Evolutionary conservation across 768 basidiomycete species (phyloP).

Genomic region (Russula olivacea): DNA sequence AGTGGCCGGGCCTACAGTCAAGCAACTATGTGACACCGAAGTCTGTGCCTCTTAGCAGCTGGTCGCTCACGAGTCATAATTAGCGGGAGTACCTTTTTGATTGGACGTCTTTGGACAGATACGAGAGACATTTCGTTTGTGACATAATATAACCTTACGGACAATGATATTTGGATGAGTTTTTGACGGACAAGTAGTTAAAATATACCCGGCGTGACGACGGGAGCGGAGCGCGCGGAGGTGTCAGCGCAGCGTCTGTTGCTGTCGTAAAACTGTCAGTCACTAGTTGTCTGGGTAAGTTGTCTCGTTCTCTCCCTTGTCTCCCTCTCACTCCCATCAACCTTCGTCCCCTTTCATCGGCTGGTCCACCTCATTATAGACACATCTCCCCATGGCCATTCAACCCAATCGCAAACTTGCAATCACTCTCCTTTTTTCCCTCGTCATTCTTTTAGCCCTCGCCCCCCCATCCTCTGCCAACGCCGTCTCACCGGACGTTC

Average conservation of each 20-base stretch:
- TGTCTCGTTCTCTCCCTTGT: not conserved
- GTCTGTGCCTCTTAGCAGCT: slow-evolving; percentile 61
- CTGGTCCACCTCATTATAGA: slow-evolving; percentile 19
- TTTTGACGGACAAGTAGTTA: not conserved
- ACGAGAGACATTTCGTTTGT: not conserved
- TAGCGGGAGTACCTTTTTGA: slow-evolving; percentile 27
- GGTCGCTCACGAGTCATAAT: slow-evolving; percentile 78
- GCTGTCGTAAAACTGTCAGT: not conserved
- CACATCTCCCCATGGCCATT: slow-evolving; percentile 42
- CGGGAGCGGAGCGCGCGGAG: not conserved
- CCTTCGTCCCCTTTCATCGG: not conserved
- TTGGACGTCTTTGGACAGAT: not conserved
- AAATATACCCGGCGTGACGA: not conserved
- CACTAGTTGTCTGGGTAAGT: not conserved
- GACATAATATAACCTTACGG: too few species aligned
- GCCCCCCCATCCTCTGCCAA: slow-evolving; percentile 41
- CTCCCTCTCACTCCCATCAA: not conserved
- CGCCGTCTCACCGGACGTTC: slow-evolving; percentile 35
- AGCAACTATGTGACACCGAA: slow-evolving; percentile 62
- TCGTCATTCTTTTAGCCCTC: slow-evolving; percentile 50
- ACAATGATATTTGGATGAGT: not conserved
- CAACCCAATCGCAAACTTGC: slow-evolving; percentile 41
- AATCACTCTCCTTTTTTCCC: slow-evolving; percentile 59
- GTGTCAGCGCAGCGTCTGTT: not conserved
- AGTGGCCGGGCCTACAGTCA: slow-evolving; percentile 69